phyloP scores from a whole-genome alignment of 805 yeast genomes.

The Candida sonorensis region DNA sequence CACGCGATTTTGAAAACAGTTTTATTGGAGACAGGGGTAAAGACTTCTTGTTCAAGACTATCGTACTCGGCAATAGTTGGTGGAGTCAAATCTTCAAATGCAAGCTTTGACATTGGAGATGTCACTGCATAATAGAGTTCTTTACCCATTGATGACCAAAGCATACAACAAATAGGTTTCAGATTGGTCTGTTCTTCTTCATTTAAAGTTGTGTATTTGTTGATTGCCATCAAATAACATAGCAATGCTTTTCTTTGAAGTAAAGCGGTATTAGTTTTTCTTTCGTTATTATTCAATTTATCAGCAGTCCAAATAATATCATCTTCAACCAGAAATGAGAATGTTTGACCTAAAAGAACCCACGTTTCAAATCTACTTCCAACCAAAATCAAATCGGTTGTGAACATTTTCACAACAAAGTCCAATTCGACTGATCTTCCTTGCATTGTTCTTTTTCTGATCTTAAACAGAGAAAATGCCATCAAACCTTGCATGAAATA shows the following conservation, averaged over 20 bases:
- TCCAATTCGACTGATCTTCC: constrained; percentile 79
- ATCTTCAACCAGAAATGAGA: constrained; percentile 74
- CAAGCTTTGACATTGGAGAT: constrained; percentile 59
- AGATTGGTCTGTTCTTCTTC: constrained; percentile 15
- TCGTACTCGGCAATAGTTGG: not conserved
- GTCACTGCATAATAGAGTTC: constrained; percentile 53
- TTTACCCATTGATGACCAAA: constrained; percentile 51
- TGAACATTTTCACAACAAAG: constrained; percentile 58
- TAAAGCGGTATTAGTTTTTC: constrained; percentile 52
- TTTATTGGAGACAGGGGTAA: constrained; percentile 24
- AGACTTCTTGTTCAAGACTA: not conserved
- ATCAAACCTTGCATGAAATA: constrained; percentile 66
- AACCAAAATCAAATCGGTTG: constrained; percentile 60
- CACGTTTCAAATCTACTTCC: constrained; percentile 76
- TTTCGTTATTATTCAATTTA: constrained; percentile 56
- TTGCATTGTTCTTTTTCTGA: constrained; percentile 70
- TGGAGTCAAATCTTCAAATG: constrained; percentile 28
- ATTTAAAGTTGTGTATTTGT: constrained; percentile 25
- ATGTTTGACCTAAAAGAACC: constrained; percentile 77
- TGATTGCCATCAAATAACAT: constrained; percentile 70
- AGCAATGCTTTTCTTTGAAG: constrained; percentile 64
- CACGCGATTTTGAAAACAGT: constrained; percentile 28
- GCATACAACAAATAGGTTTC: constrained; percentile 31
- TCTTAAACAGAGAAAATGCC: constrained; percentile 59
- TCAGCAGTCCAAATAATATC: constrained; percentile 92